Evolutionary conservation across 106 monocot genomes (phyloP).

Genomic region (Xerophyta viscosa): DNA sequence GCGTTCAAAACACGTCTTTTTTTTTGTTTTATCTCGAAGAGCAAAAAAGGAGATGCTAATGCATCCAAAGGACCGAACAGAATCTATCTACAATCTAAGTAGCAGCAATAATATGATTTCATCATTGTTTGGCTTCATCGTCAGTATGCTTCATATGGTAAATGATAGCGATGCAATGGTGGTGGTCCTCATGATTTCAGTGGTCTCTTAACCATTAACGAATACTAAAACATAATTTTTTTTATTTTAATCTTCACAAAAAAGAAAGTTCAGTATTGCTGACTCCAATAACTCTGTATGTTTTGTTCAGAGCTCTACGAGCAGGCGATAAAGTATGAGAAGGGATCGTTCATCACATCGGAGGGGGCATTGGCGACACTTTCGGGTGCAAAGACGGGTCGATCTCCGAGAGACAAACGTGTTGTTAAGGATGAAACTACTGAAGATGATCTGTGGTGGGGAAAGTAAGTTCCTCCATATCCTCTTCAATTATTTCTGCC

Average conservation of each 20-base stretch:
- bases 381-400: slow-evolving; percentile 92
- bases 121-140: too few species aligned
- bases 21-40: not conserved
- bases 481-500: not conserved
- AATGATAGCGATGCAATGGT: too few species aligned
- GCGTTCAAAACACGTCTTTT: not conserved
- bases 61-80: too few species aligned
- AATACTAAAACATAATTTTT: too few species aligned
- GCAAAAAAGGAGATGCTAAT: too few species aligned
- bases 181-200: too few species aligned
- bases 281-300: not conserved
- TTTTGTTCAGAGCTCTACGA: slow-evolving; percentile 68
- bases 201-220: too few species aligned
- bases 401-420: slow-evolving; percentile 83
- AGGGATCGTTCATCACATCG: slow-evolving; percentile 85
- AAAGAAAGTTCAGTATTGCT: too few species aligned
- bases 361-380: slow-evolving; percentile 83
- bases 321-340: slow-evolving; percentile 92
- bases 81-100: too few species aligned
- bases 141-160: too few species aligned
- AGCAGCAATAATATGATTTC: too few species aligned
- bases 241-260: too few species aligned
- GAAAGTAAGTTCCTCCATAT: slow-evolving; percentile 69
- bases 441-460: slow-evolving; percentile 90
- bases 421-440: slow-evolving; percentile 84